Conservation (phyloP, 2,329 filamentous ascomycete species). For the Achaetomium macrosporum region DNA sequence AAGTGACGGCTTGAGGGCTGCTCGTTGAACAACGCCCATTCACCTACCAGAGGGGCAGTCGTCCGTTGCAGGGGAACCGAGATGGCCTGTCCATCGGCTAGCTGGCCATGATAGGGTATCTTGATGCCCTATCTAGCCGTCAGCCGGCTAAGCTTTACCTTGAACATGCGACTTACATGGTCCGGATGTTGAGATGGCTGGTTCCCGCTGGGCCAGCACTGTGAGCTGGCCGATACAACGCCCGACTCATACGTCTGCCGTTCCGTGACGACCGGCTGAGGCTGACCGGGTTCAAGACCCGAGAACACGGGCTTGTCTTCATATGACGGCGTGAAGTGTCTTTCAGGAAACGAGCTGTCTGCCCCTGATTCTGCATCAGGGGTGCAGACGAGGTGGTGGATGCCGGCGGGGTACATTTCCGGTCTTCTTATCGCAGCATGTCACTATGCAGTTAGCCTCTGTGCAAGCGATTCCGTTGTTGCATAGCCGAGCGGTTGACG, state of each 20-base stretch:
- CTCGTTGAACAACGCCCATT: slow-evolving; percentile 16
- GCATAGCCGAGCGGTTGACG: slow-evolving; percentile 12
- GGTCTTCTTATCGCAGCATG: slow-evolving; percentile 6
- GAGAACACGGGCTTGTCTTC: slow-evolving; percentile 6
- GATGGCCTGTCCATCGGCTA: slow-evolving; percentile 3
- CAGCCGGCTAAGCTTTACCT: neutral
- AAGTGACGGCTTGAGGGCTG: slow-evolving; percentile 5
- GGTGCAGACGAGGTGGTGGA: slow-evolving; percentile 8
- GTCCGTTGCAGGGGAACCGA: slow-evolving; percentile 1
- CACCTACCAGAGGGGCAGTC: slow-evolving; percentile 2
- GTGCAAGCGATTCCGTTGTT: slow-evolving; percentile 6
- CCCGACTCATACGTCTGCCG: slow-evolving; percentile 8
- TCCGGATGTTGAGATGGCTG: slow-evolving; percentile 4
- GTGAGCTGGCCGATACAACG: slow-evolving; percentile 3
- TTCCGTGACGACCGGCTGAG: slow-evolving; percentile 8
- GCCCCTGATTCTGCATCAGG: slow-evolving; percentile 9
- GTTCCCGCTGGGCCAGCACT: slow-evolving; percentile 13
- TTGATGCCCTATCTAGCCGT: neutral
- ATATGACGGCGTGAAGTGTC: slow-evolving; percentile 14
- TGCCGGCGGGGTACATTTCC: slow-evolving; percentile 18
- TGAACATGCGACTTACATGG: slow-evolving; percentile 10
- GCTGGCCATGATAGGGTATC: neutral
- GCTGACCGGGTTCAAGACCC: slow-evolving; percentile 3
- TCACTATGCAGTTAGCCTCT: slow-evolving; percentile 2
- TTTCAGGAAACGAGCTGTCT: slow-evolving; percentile 23